A percentile compares a stretch with the other conserved stretches of the same genome.
phyloP scores from a whole-genome alignment of 768 basidiomycete genomes.

The Heimioporus sp. region DNA sequence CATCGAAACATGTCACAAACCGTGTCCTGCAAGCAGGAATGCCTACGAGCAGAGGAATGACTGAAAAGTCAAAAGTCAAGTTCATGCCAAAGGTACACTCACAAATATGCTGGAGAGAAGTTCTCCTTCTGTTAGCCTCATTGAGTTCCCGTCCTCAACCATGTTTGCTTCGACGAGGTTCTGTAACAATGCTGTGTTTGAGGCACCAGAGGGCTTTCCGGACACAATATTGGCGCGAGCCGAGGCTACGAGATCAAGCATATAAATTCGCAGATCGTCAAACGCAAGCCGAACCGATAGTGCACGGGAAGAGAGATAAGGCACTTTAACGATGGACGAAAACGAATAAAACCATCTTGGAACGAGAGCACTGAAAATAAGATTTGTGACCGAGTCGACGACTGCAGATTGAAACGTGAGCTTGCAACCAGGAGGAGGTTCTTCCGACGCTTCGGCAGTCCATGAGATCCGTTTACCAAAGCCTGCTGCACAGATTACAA shows the following conservation, averaged over 20 bases:
- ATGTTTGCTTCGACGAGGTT: constrained; percentile 50
- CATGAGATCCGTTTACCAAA: constrained; percentile 40
- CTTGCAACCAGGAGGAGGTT: constrained; percentile 28
- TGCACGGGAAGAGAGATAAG: constrained; percentile 34
- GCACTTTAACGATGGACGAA: constrained; percentile 28
- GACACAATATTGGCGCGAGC: constrained; percentile 36
- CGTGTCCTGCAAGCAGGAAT: constrained; percentile 51
- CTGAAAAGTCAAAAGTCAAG: neutral
- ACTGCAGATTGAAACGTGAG: constrained; percentile 40
- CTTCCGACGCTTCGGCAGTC: constrained; percentile 26
- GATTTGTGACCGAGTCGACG: constrained; percentile 11
- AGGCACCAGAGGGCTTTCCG: constrained; percentile 18
- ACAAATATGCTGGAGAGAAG: constrained; percentile 50
- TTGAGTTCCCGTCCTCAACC: constrained; percentile 28
- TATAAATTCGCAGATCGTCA: constrained; percentile 37
- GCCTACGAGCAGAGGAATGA: constrained; percentile 23
- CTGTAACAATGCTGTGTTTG: constrained; percentile 39
- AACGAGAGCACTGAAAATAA: constrained; percentile 29
- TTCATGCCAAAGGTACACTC: constrained; percentile 12
- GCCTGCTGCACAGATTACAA: constrained; percentile 39
- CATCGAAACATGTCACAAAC: constrained; percentile 20
- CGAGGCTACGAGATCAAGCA: constrained; percentile 39
- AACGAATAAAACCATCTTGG: constrained; percentile 34
- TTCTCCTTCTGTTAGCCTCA: constrained; percentile 43
- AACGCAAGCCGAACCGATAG: constrained; percentile 32